phyloP scores from a whole-genome alignment of 2,329 filamentous ascomycete genomes.

The Aspergillus sp. region DNA sequence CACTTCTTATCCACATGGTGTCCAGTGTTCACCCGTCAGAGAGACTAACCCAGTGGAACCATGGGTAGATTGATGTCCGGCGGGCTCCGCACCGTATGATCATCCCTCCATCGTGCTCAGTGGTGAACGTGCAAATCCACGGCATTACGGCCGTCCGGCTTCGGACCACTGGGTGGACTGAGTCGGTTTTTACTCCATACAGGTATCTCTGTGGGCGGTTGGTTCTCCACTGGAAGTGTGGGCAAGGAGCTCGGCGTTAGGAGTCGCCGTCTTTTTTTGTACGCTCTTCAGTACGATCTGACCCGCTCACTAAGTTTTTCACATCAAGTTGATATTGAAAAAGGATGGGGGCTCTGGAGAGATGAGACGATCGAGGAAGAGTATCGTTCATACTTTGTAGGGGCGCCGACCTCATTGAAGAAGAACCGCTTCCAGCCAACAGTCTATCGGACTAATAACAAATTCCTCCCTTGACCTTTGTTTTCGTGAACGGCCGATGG shows the following conservation, averaged over 20 bases:
- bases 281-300: too few relatives aligned
- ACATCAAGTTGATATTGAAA: too few relatives aligned
- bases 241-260: too few relatives aligned
- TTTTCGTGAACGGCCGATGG: conserved; percentile 6
- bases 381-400: not conserved
- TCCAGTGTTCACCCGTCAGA: not conserved
- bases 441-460: not conserved
- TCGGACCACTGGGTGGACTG: too few relatives aligned
- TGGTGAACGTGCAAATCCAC: not conserved
- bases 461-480: not conserved
- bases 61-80: conserved; percentile 5
- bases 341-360: too few relatives aligned
- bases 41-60: conserved; percentile 4
- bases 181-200: not conserved
- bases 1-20: conserved; percentile 1
- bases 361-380: not conserved
- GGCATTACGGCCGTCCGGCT: not conserved
- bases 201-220: not conserved
- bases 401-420: not conserved
- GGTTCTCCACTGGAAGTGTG: too few relatives aligned
- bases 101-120: not conserved
- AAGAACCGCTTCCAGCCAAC: too few relatives aligned
- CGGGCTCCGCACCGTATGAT: conserved; percentile 11
- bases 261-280: too few relatives aligned
- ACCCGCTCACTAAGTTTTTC: too few relatives aligned